Percentiles rank a stretch among this genome's conserved stretches.
These are phyloP conservation scores for Eragrostis curvula DNA, from an alignment of 176 grass and related monocot genomes.

Conservation along the genomic window DNA sequence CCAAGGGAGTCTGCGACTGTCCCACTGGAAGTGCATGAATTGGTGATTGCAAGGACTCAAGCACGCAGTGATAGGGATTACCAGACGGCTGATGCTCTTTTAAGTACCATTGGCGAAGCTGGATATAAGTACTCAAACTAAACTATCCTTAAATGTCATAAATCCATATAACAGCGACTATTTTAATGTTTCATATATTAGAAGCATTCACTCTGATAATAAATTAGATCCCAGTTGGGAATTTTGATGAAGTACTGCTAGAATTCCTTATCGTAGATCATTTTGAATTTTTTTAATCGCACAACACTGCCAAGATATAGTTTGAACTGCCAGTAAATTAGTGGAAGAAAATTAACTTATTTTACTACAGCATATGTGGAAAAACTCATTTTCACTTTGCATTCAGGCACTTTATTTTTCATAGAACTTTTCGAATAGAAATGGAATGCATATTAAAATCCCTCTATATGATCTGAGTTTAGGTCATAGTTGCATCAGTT, in stretches of 20 bases:
- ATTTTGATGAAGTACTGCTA: not conserved
- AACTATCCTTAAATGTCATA: conserved; percentile 17
- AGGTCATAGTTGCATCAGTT: not conserved
- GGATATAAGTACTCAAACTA: conserved; percentile 59
- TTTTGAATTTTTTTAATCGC: not conserved
- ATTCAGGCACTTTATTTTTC: not conserved
- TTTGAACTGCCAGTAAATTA: too few relatives aligned
- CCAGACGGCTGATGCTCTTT: conserved; percentile 24
- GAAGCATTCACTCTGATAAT: not conserved
- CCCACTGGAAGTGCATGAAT: conserved; percentile 41
- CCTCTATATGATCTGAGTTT: not conserved
- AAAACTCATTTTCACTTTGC: not conserved
- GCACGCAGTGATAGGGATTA: conserved; percentile 40
- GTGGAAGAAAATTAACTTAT: too few relatives aligned
- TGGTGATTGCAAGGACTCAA: conserved; percentile 35
- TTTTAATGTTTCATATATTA: not conserved
- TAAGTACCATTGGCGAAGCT: conserved; percentile 20
- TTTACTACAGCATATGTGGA: not conserved
- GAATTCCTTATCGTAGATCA: conserved; percentile 4
- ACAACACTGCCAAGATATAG: not conserved
- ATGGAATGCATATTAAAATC: not conserved
- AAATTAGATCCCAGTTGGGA: not conserved
- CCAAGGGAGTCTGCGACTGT: conserved; percentile 33
- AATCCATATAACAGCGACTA: conserved; percentile 3
- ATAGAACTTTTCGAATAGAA: not conserved